These are phyloP conservation scores for Mallotus nudiflorus DNA, from an alignment of 345 rosid species.

Conservation along the genomic window DNA sequence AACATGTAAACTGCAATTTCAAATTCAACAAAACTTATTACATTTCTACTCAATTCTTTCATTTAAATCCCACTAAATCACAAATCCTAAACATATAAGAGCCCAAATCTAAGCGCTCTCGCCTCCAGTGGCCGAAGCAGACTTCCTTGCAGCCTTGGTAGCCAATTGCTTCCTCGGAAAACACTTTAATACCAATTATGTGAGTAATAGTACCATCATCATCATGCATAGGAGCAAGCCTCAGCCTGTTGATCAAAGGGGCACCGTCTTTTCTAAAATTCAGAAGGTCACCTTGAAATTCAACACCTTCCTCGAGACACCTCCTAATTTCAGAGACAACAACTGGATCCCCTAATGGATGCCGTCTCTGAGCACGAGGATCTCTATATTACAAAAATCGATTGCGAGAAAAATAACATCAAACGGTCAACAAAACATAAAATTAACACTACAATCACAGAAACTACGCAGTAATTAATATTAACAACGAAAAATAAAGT, in stretches of 20 bases:
- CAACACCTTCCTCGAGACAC: constrained; percentile 74
- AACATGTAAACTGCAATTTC: neutral
- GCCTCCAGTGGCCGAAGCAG: constrained; percentile 24
- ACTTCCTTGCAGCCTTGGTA: constrained; percentile 26
- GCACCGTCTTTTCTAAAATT: constrained; percentile 91
- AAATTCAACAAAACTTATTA: too few species aligned
- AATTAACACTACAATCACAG: neutral
- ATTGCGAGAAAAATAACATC: constrained; percentile 32
- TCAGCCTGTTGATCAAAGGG: constrained; percentile 74
- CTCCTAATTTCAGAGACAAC: constrained; percentile 84
- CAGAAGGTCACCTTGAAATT: constrained; percentile 84
- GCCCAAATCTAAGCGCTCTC: constrained; percentile 16
- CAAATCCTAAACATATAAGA: neutral
- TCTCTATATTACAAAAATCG: constrained; percentile 80
- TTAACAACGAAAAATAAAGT: neutral
- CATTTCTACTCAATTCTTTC: too few species aligned
- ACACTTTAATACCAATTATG: constrained; percentile 76
- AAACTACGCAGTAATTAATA: neutral
- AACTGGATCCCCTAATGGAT: constrained; percentile 84
- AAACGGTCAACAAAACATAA: neutral
- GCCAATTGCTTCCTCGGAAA: constrained; percentile 50
- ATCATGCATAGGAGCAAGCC: constrained; percentile 71
- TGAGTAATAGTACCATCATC: constrained; percentile 83
- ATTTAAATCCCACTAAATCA: too few species aligned
- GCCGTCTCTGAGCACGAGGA: constrained; percentile 88